These are phyloP conservation scores for Ascochyta lentis DNA, from an alignment of 2,329 filamentous ascomycete species.

Conservation along the genomic window DNA sequence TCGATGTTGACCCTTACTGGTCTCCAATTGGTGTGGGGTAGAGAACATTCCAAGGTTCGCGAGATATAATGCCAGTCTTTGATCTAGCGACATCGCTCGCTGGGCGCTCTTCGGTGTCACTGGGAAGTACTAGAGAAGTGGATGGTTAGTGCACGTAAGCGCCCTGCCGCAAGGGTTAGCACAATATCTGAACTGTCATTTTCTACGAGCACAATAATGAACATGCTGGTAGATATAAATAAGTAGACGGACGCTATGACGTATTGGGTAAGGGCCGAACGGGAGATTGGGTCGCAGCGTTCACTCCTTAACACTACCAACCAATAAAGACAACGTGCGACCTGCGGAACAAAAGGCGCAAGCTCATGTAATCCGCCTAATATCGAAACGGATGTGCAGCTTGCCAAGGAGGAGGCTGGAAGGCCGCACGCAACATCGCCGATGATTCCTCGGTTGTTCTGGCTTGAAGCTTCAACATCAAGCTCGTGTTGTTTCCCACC, in stretches of 20 bases:
- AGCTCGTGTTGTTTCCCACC: not conserved
- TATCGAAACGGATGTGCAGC: slow-evolving; percentile 38
- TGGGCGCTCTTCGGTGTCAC: not conserved
- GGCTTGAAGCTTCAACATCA: slow-evolving; percentile 4
- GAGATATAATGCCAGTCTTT: not conserved
- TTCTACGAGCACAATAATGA: no score
- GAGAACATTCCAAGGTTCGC: not conserved
- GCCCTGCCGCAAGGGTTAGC: no score
- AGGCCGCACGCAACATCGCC: not conserved
- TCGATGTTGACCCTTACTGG: not conserved
- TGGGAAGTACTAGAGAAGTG: not conserved
- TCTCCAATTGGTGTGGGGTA: not conserved
- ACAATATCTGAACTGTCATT: no score
- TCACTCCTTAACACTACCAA: slow-evolving; percentile 33
- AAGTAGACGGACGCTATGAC: slow-evolving; percentile 23
- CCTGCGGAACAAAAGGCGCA: slow-evolving; percentile 33
- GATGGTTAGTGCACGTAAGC: not conserved
- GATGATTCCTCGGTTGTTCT: not conserved
- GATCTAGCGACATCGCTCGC: not conserved
- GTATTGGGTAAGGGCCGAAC: slow-evolving; percentile 18
- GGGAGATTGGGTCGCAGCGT: slow-evolving; percentile 25
- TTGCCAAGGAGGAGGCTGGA: slow-evolving; percentile 34
- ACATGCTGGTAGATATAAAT: no score
- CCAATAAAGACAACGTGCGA: slow-evolving; percentile 39
- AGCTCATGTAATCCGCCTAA: slow-evolving; percentile 46